Evolutionary conservation across 2,329 filamentous ascomycete genomes (phyloP), one percentile per base, ranked within the genome.

Genomic region (Metarhizium anisopliae): DNA sequence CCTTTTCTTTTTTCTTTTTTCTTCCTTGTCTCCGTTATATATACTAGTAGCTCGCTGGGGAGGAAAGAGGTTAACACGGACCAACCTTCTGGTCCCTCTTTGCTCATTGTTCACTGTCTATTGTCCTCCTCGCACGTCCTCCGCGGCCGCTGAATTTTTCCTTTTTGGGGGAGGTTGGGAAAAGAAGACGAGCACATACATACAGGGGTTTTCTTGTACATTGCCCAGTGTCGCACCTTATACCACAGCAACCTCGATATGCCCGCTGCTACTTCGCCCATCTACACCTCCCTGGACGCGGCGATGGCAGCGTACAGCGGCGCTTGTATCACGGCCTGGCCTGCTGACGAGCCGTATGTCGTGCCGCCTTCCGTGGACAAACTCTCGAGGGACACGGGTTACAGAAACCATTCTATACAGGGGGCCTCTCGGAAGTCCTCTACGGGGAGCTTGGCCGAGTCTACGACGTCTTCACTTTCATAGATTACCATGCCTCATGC

Each of bases 251-350:
- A 4, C 25, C 25, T 25, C 25, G 18, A 45, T 6, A 45, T 45
- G 42, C 14, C 42, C 8, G 18, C 42, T 6, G 42, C 42, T 6
- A 4, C 42, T 7, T 10, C 42, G 6, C 50, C 40, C 38, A 54
- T 58, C 2, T 67, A 68, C 53, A 61, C 65, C 13, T 58, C 65
- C 11, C 45, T 56, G 30, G 60, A 65, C 11, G 66, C 66, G 4
- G 66, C 63, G 8, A 50, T 56, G 11, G 63, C 60, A 32, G 53
- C 59, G 11, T 57, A 56, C 13, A 54, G 55, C 30, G 66, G 66
- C 47, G 66, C 66, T 18, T 63, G 58, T 35, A 57, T 68, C 29
- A 60, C 60, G 14, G 64, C 66, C 30, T 67, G 66, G 67, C 66
- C 66, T 0, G 51, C 60, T 25, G 64, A 65, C 43, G 64, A 68